A percentile compares a stretch with the other conserved stretches of the same genome.
These are phyloP conservation scores for Dysphania ambrosioides DNA, from an alignment of 148 eudicot species.

Conservation along the genomic window DNA sequence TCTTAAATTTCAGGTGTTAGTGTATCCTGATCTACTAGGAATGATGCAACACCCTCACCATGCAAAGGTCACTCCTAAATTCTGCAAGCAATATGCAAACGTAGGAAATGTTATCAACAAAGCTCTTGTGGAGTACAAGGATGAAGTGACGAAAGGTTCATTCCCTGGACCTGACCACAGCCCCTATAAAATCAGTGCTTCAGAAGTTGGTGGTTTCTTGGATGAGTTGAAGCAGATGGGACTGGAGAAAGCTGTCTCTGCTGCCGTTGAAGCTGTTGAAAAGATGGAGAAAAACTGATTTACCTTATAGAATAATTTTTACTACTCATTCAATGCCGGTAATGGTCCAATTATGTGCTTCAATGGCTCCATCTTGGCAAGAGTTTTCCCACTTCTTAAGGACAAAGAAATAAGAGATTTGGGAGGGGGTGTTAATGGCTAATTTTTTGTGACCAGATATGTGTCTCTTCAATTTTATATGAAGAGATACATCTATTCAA, in stretches of 20 bases:
- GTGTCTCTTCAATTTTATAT: too few relatives aligned
- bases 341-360: background rate
- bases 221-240: constrained; percentile 62
- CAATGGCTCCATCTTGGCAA: background rate
- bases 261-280: constrained; percentile 79
- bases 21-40: constrained; percentile 93
- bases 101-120: constrained; percentile 86
- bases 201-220: constrained; percentile 56
- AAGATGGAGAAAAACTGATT: constrained; percentile 38
- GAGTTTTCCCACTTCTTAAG: background rate
- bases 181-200: constrained; percentile 67
- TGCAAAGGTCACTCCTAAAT: constrained; percentile 97
- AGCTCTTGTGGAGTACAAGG: constrained; percentile 75
- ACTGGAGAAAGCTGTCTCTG: constrained; percentile 67
- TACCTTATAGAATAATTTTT: background rate
- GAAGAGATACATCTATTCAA: too few relatives aligned
- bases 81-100: constrained; percentile 79
- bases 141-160: constrained; percentile 79
- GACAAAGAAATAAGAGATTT: background rate
- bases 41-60: constrained; percentile 99
- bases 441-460: too few relatives aligned
- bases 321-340: background rate
- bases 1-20: constrained; percentile 83
- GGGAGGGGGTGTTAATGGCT: background rate
- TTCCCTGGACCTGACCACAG: constrained; percentile 75